These are phyloP conservation scores for Rhizopus arrhizus DNA, from an alignment of 371 early-diverging fungal species.

Conservation along the genomic window DNA sequence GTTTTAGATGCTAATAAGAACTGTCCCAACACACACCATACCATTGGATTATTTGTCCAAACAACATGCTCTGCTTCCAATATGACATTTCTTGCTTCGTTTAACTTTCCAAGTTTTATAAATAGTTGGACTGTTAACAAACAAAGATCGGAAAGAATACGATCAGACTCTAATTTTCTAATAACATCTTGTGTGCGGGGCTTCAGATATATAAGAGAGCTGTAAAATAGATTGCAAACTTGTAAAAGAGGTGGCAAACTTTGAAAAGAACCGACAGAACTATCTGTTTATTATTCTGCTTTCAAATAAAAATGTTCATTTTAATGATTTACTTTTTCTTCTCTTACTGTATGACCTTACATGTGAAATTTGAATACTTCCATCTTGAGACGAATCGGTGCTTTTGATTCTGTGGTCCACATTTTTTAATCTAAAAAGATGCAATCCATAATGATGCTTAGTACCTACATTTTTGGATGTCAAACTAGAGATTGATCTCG, in stretches of 20 bases:
- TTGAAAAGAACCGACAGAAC: constrained; percentile 28
- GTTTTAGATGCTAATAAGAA: constrained; percentile 44
- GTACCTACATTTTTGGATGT: constrained; percentile 9
- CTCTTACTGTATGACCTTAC: constrained; percentile 19
- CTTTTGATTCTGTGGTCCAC: constrained; percentile 6
- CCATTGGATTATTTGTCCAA: constrained; percentile 52
- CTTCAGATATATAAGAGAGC: constrained; percentile 21
- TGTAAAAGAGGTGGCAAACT: constrained; percentile 29
- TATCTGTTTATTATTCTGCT: constrained; percentile 18
- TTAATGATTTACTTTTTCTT: not conserved
- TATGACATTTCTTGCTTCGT: constrained; percentile 67
- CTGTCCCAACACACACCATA: constrained; percentile 66
- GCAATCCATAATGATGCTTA: constrained; percentile 22
- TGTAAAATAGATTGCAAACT: constrained; percentile 30
- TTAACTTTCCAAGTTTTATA: constrained; percentile 54
- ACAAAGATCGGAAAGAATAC: constrained; percentile 55
- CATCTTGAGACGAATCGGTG: constrained; percentile 4
- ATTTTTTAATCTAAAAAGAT: constrained; percentile 33
- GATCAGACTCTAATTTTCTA: constrained; percentile 22
- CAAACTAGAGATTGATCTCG: constrained; percentile 24
- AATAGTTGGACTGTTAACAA: constrained; percentile 65
- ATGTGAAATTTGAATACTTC: constrained; percentile 15
- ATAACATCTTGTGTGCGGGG: constrained; percentile 29
- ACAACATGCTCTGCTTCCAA: constrained; percentile 68
- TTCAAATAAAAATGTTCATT: not conserved